phyloP scores from a whole-genome alignment of 768 basidiomycete genomes.

The Collybia nuda region DNA sequence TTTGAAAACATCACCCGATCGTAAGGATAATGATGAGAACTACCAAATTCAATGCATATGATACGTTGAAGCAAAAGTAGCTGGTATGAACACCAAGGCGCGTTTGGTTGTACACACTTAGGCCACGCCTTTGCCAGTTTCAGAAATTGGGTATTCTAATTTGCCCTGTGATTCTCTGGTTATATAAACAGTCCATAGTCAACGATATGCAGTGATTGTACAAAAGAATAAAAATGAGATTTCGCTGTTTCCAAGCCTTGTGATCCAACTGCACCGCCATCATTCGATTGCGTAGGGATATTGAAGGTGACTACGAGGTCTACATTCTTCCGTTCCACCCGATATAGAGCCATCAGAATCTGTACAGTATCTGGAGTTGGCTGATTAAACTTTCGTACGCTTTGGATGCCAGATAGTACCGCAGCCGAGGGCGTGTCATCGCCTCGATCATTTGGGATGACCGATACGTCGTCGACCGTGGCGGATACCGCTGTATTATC shows the following conservation, averaged over 20 bases:
- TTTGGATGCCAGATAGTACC: constrained; percentile 68
- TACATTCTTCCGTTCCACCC: constrained; percentile 64
- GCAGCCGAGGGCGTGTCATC: constrained; percentile 59
- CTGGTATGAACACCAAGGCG: too few species aligned
- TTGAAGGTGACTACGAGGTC: constrained; percentile 89
- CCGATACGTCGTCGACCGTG: constrained; percentile 40
- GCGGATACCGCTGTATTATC: constrained; percentile 75
- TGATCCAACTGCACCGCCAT: constrained; percentile 42
- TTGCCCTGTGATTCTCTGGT: constrained; percentile 14
- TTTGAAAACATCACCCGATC: too few species aligned
- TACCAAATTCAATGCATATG: too few species aligned
- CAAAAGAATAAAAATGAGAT: constrained; percentile 53
- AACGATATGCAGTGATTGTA: constrained; percentile 59
- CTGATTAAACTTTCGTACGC: constrained; percentile 76
- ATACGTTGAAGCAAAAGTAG: too few species aligned
- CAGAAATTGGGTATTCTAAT: too few species aligned
- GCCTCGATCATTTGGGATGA: constrained; percentile 38
- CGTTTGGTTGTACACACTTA: too few species aligned
- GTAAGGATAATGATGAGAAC: too few species aligned
- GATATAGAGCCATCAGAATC: constrained; percentile 80
- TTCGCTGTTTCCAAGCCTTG: constrained; percentile 34
- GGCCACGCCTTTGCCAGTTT: too few species aligned
- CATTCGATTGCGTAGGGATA: constrained; percentile 56
- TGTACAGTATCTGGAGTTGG: constrained; percentile 61
- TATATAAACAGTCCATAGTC: constrained; percentile 73